phyloP scores from a whole-genome alignment of 306 rosid species.

The Argentina anserina region DNA sequence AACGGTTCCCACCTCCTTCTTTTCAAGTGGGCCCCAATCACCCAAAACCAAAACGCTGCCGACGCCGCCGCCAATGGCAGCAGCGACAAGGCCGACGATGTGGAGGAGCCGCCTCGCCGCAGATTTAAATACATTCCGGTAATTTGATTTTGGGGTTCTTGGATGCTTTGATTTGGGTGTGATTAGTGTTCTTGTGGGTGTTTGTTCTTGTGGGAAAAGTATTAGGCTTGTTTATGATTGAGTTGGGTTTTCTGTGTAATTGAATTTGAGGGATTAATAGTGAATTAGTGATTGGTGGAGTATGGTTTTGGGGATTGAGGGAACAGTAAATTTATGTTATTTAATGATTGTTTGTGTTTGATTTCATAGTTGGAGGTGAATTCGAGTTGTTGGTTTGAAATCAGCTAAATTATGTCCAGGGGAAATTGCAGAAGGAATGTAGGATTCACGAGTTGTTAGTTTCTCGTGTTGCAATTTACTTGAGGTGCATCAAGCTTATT shows the following conservation, averaged over 20 bases:
- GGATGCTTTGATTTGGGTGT: not conserved
- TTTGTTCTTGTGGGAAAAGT: not conserved
- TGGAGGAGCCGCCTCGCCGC: conserved; percentile 72
- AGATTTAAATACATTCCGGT: conserved; percentile 96
- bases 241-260: not conserved
- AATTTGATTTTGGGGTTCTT: conserved; percentile 7
- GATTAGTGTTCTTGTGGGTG: not conserved
- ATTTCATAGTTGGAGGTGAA: not conserved
- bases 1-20: conserved; percentile 80
- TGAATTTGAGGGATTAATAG: conserved; percentile 4
- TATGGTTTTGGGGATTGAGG: not conserved
- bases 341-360: not conserved
- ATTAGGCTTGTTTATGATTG: not conserved
- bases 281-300: not conserved
- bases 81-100: conserved; percentile 25
- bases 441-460: too few relatives aligned
- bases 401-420: not conserved
- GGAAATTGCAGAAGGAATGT: not conserved
- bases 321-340: not conserved
- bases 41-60: conserved; percentile 62
- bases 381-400: not conserved
- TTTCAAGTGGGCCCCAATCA: conserved; percentile 86
- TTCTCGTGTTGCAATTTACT: not conserved
- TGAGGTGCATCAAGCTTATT: too few relatives aligned
- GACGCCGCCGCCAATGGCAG: conserved; percentile 19